Base-by-base conservation (phyloP, 208 protist species). In the Leishmania arabica region DNA sequence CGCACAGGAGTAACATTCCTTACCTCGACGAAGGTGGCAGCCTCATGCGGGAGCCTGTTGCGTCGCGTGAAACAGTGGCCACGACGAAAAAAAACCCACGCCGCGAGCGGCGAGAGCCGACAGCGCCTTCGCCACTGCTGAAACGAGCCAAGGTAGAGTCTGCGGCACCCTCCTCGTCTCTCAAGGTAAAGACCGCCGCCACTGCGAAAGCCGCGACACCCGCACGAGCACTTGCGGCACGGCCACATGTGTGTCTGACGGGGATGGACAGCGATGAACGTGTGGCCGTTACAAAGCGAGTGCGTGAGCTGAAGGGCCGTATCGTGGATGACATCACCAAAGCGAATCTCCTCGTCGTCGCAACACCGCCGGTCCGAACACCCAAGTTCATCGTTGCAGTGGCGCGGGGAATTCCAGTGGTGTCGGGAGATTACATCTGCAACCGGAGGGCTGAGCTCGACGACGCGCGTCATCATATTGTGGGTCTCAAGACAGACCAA, bases 321-420 rank as follows among this genome's bases (percentile, higher is more conserved):
- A 60, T 90, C 0, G 87, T 90, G n/a, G 92, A 96, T 4, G 81
- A 91, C 68, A 85, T 96, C 40, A 42, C 51, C 8, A 89, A 91
- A 40, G 87, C 91, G 1, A 90, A 90, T 75, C 65, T 95, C 5
- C 89, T 96, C 21, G 81, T 98, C 31, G 92, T 97, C 5, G 75
- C 77, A 17, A 60, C 65, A n/a, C 93, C 95, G 2, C 83, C 89
- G 5, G 76, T 87, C 47, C 91, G 95, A 3, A 98, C 95, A 17
- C 95, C 95, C 0, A 98, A 98, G 81, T 90, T 98, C 74, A 87
- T 98, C 60, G 93, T 96, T 64, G 93, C 95, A 1, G 92, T 95
- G 5, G 93, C 86, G 0, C 85, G 88, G 13, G 92, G 92, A 53
- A 93, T 96, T 80, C 93, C 93, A 24, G 83, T 98, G n/a, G 91